These are phyloP conservation scores for Coemansia guatemalensis DNA, from an alignment of 192 early-diverging fungal genomes.

Conservation along the genomic window DNA sequence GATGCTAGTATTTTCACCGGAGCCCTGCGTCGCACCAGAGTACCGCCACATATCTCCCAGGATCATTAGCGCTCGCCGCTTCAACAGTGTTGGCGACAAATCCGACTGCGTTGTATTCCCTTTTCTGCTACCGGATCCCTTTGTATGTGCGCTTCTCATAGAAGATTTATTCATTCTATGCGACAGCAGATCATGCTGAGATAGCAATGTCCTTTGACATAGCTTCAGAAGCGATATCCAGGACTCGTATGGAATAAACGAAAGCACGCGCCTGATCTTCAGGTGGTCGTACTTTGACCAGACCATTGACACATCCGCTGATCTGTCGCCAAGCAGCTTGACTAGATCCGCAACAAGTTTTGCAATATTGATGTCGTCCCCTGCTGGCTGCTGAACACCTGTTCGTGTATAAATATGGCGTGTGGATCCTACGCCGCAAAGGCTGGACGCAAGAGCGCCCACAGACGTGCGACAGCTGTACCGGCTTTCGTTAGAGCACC, in stretches of 20 bases:
- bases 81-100: conserved; percentile 31
- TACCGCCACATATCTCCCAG: conserved; percentile 48
- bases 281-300: conserved; percentile 48
- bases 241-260: conserved; percentile 41
- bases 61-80: conserved; percentile 44
- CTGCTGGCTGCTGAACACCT: conserved; percentile 4
- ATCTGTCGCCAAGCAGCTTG: conserved; percentile 9
- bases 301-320: conserved; percentile 15
- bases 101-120: not conserved
- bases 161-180: not conserved
- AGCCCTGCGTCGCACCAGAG: conserved; percentile 8
- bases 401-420: not conserved
- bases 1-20: conserved; percentile 1
- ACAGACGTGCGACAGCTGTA: not conserved
- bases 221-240: conserved; percentile 31
- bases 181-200: not conserved
- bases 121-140: not conserved
- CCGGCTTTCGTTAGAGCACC: not conserved
- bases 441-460: not conserved
- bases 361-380: conserved; percentile 21
- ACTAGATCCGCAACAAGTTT: conserved; percentile 19
- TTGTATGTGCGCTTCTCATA: not conserved
- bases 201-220: conserved; percentile 27
- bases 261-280: conserved; percentile 36
- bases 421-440: not conserved